Evolutionary conservation across 495 filamentous ascomycete genomes (phyloP).

Genomic region (Glonium stellatum): DNA sequence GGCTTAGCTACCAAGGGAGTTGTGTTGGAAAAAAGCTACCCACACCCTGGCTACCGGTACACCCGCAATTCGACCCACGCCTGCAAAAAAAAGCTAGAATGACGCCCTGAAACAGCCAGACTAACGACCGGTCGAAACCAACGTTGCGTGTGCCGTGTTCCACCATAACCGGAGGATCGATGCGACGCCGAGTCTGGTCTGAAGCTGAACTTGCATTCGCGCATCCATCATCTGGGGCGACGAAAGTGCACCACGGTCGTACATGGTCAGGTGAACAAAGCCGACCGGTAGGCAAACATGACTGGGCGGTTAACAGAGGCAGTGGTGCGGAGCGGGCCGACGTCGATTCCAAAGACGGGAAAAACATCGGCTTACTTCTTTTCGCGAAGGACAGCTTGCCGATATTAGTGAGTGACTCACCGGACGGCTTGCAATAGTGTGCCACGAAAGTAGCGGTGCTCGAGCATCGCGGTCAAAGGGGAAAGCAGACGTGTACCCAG

Average conservation of each 20-base stretch:
- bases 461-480: too few species aligned
- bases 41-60: not conserved
- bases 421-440: not conserved
- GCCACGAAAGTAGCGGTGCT: too few species aligned
- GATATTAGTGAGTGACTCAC: not conserved
- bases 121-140: too few species aligned
- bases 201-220: not conserved
- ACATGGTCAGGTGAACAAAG: not conserved
- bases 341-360: not conserved
- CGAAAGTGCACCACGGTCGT: not conserved
- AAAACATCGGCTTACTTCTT: not conserved
- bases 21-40: not conserved
- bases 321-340: not conserved
- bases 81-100: too few species aligned
- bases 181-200: not conserved
- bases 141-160: too few species aligned
- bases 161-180: too few species aligned
- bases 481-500: not conserved
- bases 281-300: constrained; percentile 5
- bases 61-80: too few species aligned
- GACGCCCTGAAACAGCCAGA: too few species aligned
- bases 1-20: not conserved
- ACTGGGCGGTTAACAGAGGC: not conserved
- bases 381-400: not conserved
- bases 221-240: not conserved